Evolutionary conservation across 495 filamentous ascomycete species (phyloP), one percentile per base, ranked within the genome.

Genomic region (Penicillium daleae): DNA sequence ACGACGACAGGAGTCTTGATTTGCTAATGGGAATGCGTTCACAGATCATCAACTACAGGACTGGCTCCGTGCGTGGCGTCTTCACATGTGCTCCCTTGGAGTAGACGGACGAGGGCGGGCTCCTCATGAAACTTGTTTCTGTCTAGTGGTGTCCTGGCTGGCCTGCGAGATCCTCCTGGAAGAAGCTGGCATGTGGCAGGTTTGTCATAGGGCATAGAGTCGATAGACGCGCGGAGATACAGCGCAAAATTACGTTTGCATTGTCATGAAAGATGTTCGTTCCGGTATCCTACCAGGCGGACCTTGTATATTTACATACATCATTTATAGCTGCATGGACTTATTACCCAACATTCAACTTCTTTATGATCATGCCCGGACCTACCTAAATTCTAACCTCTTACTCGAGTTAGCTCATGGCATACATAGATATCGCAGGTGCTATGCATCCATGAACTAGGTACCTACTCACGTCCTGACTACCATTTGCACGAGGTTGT

Each of bases 31-130:
- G 27, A 26, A 10, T 49, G 9, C 6, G 3, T 39, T n/a, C 33
- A 31, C 55, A 84, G 82, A 76, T 75, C 4, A 64, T 78, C 51
- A 78, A 76, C 48, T 86, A 85, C 60, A 66, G 62, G 2, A 32
- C 61, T 0, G 81, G 82, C 24, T 61, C 56, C 21, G 80, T 84
- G 31, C 72, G 76, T 12, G 74, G 80, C 22, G 80, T 82, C 15
- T 85, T 83, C 65, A 80, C 77, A 13, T 85, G 82, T 40, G 71
- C 61, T 24, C 48, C 64, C 19, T 64, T 68, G 6, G 60, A 67
- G 37, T 72, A 62, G 62, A 10, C 12, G 17, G 31, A 37, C 17
- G 32, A 54, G 24, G 29, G 49, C 51, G 12, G 32, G 29, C 51
- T 54, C 51, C 24, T 54, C 19, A 13, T 19, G 31, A 24, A 8